These are phyloP conservation scores for Phalaenopsis equestris DNA, from an alignment of 106 monocot genomes.

Conservation along the genomic window DNA sequence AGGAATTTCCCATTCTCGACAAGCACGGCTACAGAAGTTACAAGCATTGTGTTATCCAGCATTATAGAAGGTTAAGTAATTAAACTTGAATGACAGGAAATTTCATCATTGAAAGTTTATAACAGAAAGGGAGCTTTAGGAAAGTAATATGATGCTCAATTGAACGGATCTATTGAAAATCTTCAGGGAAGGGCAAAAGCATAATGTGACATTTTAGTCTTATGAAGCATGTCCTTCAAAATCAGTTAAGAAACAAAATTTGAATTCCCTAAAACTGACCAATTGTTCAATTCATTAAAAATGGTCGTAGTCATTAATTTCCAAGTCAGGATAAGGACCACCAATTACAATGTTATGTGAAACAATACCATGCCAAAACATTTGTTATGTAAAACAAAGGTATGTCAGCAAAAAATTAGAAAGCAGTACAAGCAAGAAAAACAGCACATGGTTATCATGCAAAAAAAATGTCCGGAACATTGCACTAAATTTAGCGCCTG, in stretches of 20 bases:
- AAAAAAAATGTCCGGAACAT: not conserved
- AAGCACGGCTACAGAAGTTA: conserved; percentile 31
- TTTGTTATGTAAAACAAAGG: not conserved
- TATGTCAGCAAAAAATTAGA: not conserved
- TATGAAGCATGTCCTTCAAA: not conserved
- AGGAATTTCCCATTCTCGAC: conserved; percentile 75
- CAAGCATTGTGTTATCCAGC: not conserved
- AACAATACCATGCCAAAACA: not conserved
- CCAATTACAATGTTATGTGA: not conserved
- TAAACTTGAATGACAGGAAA: not conserved
- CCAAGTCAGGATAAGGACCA: not conserved
- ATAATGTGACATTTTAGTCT: not conserved
- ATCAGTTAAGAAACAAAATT: not conserved
- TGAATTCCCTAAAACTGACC: not conserved
- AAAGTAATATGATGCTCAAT: too few relatives aligned
- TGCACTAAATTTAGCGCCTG: not conserved
- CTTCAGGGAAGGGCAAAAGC: too few relatives aligned
- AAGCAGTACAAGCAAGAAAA: not conserved
- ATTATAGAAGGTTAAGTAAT: not conserved
- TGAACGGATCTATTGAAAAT: too few relatives aligned
- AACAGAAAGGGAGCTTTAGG: too few relatives aligned
- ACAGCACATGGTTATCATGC: not conserved
- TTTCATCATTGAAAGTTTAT: too few relatives aligned
- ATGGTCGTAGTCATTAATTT: too few relatives aligned
- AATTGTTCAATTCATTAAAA: not conserved